Evolutionary conservation across 1,284 basidiomycete species (phyloP).

Genomic region (Ganoderma multipileum): DNA sequence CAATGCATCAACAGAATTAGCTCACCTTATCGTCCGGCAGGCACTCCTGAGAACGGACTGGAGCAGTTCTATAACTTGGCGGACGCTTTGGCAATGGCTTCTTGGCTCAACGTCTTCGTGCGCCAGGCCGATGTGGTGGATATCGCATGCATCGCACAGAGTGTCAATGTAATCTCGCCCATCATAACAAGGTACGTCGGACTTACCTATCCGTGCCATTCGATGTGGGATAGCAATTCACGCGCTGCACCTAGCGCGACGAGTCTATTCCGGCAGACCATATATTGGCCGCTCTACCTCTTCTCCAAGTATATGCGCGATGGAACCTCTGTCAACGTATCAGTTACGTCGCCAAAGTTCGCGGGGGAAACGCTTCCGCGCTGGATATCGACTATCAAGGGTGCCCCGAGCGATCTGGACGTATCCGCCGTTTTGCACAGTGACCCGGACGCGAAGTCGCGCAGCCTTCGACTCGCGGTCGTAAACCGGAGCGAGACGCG

Average conservation of each 20-base stretch:
- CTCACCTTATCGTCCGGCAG: conserved; percentile 17
- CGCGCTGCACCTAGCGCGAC: conserved; percentile 38
- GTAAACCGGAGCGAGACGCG: conserved; percentile 51
- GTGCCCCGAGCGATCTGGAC: conserved; percentile 51
- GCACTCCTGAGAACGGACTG: conserved; percentile 56
- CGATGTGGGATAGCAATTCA: not conserved
- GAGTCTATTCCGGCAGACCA: conserved; percentile 58
- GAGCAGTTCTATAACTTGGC: conserved; percentile 68
- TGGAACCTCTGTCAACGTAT: conserved; percentile 50
- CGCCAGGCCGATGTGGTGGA: conserved; percentile 65
- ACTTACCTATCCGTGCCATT: conserved; percentile 1
- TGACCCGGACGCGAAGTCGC: conserved; percentile 26
- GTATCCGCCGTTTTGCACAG: conserved; percentile 52
- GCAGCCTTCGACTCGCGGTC: conserved; percentile 53
- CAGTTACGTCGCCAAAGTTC: conserved; percentile 50
- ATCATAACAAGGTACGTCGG: conserved; percentile 39
- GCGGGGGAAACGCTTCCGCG: conserved; percentile 54
- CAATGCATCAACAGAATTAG: not conserved
- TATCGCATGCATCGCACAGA: conserved; percentile 72
- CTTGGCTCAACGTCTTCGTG: conserved; percentile 71
- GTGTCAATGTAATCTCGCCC: conserved; percentile 62
- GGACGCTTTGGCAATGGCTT: conserved; percentile 64
- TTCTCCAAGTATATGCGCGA: conserved; percentile 63
- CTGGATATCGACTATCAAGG: conserved; percentile 51
- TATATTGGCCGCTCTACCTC: conserved; percentile 59